Evolutionary conservation across 192 early-diverging fungal genomes (phyloP).

Genomic region (Coemansia sp.): DNA sequence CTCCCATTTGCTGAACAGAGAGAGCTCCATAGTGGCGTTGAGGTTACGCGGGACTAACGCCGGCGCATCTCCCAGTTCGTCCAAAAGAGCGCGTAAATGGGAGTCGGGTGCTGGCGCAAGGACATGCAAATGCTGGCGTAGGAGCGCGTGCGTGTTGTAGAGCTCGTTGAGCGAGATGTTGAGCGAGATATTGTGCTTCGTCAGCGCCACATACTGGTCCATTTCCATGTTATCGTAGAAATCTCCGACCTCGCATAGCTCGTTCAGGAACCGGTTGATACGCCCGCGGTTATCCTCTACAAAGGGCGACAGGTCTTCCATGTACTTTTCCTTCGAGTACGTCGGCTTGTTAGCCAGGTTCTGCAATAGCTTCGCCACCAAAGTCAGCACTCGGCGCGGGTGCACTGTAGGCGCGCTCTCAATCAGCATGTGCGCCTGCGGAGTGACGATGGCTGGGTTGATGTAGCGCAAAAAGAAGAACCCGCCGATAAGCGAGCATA

Average conservation of each 20-base stretch:
- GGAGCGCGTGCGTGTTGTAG: conserved; percentile 85
- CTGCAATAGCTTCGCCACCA: conserved; percentile 94
- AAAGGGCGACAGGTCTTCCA: conserved; percentile 88
- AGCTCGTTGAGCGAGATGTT: conserved; percentile 95
- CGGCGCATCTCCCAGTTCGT: conserved; percentile 75
- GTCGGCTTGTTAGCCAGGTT: conserved; percentile 94
- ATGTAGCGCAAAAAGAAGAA: conserved; percentile 97
- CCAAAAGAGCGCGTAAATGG: conserved; percentile 77
- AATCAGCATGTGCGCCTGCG: conserved; percentile 92
- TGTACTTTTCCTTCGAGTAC: conserved; percentile 89
- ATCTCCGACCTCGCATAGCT: conserved; percentile 92
- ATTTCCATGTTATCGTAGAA: conserved; percentile 97
- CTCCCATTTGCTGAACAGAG: conserved; percentile 53
- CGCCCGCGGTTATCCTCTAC: conserved; percentile 84
- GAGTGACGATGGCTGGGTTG: conserved; percentile 97
- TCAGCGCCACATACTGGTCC: conserved; percentile 97
- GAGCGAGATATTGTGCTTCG: conserved; percentile 87
- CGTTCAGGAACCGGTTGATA: conserved; percentile 87
- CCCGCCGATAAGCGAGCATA: conserved; percentile 94
- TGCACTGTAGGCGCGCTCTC: conserved; percentile 77
- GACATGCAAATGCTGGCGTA: conserved; percentile 80
- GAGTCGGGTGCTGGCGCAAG: conserved; percentile 80
- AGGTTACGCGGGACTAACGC: conserved; percentile 46
- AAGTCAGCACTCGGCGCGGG: conserved; percentile 85
- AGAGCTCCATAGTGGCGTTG: conserved; percentile 53